Evolutionary conservation across 208 protist species (phyloP).

Genomic region (Phytomonas sp.): DNA sequence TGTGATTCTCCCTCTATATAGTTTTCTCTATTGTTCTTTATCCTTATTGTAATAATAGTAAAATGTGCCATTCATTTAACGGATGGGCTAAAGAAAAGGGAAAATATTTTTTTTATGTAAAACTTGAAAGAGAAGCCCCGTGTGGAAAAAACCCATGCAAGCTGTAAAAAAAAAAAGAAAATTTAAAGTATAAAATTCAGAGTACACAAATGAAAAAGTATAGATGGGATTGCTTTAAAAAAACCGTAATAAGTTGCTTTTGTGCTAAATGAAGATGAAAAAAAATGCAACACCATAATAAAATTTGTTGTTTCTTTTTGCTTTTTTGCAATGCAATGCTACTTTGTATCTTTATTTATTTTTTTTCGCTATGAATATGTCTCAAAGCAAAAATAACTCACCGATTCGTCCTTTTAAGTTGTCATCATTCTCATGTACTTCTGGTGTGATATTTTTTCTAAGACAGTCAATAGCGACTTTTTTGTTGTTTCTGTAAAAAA

Average conservation of each 20-base stretch:
- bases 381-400: constrained; percentile 8
- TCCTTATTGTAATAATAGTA: background rate
- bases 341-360: constrained; percentile 1
- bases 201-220: constrained; percentile 2
- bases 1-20: constrained; percentile 16
- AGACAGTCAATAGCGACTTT: background rate
- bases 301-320: constrained; percentile 11
- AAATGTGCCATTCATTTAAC: background rate
- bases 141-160: background rate
- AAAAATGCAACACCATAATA: background rate
- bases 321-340: constrained; percentile 3
- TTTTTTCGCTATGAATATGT: background rate
- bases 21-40: background rate
- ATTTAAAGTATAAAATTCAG: constrained; percentile 3
- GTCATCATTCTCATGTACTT: background rate
- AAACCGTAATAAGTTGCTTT: constrained; percentile 7
- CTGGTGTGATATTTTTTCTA: background rate
- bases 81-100: background rate
- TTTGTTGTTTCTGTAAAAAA: background rate
- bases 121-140: background rate
- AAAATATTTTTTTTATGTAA: background rate
- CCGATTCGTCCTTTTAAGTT: background rate
- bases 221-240: background rate
- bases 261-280: constrained; percentile 11
- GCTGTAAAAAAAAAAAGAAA: constrained; percentile 9